These are phyloP conservation scores for Trichomonas gallinae DNA, from an alignment of 208 protist genomes.

Conservation along the genomic window DNA sequence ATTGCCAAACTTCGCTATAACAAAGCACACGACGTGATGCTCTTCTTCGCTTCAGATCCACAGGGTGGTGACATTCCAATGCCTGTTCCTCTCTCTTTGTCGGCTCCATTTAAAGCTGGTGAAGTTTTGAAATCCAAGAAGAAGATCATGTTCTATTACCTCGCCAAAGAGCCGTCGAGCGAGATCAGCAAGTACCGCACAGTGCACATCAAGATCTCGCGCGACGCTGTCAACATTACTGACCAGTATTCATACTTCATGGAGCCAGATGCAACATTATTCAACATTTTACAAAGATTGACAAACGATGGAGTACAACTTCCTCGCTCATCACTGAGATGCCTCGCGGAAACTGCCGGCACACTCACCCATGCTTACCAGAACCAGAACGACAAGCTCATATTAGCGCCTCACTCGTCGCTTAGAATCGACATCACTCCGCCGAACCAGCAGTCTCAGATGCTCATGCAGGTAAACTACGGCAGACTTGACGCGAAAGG, in stretches of 20 bases:
- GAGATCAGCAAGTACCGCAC: not conserved
- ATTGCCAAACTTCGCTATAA: not conserved
- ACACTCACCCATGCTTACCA: not conserved
- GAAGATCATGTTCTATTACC: not conserved
- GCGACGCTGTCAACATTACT: not conserved
- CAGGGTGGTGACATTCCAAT: not conserved
- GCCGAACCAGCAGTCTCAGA: not conserved
- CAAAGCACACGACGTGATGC: not conserved
- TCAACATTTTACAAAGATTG: no score
- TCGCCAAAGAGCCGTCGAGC: not conserved
- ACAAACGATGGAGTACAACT: not conserved
- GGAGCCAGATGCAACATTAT: not conserved
- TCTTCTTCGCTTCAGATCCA: not conserved
- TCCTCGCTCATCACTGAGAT: not conserved
- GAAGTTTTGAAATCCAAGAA: not conserved
- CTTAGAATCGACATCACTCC: not conserved
- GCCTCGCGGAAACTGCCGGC: not conserved
- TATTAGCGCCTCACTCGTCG: not conserved
- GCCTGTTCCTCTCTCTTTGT: not conserved
- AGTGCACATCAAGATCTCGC: not conserved
- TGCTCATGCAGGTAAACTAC: not conserved
- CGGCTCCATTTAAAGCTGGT: not conserved
- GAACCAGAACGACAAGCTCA: not conserved
- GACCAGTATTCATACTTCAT: not conserved
- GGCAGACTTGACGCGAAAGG: not conserved